Percentiles rank a stretch among this genome's conserved stretches.
phyloP scores from a whole-genome alignment of 2,329 filamentous ascomycete species.

The Thelonectria blattea region DNA sequence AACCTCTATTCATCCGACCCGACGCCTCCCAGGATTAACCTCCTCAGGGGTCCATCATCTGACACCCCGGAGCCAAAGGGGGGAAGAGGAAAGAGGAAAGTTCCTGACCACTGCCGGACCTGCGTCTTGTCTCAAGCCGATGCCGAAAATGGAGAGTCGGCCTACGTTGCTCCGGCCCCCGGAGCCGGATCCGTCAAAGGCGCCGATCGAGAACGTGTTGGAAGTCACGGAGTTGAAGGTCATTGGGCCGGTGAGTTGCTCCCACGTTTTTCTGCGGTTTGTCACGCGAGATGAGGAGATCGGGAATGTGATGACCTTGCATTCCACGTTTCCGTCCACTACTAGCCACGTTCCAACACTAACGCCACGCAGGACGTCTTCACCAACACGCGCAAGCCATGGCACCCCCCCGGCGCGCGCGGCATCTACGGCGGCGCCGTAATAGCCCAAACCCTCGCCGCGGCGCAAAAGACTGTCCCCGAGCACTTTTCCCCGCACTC shows the following conservation, averaged over 20 bases:
- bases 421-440: slow-evolving; percentile 94
- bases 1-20: neutral
- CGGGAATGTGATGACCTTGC: too few species aligned
- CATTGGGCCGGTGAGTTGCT: slow-evolving; percentile 72
- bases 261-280: neutral
- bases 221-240: slow-evolving; percentile 82
- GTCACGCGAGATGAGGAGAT: too few species aligned
- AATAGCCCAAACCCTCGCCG: slow-evolving; percentile 88
- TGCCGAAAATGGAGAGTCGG: slow-evolving; percentile 39
- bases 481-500: slow-evolving; percentile 84
- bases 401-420: slow-evolving; percentile 89
- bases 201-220: slow-evolving; percentile 86
- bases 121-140: neutral
- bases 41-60: neutral
- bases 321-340: too few species aligned
- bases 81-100: neutral
- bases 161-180: slow-evolving; percentile 69
- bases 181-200: slow-evolving; percentile 72
- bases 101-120: neutral
- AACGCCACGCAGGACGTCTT: slow-evolving; percentile 73
- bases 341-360: neutral
- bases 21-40: neutral
- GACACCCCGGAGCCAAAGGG: neutral
- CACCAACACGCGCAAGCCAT: slow-evolving; percentile 89
- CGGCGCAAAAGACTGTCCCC: slow-evolving; percentile 87